Evolutionary conservation across 495 filamentous ascomycete species (phyloP), one percentile per base, ranked within the genome.

Genomic region (Hyaloscypha variabilis): DNA sequence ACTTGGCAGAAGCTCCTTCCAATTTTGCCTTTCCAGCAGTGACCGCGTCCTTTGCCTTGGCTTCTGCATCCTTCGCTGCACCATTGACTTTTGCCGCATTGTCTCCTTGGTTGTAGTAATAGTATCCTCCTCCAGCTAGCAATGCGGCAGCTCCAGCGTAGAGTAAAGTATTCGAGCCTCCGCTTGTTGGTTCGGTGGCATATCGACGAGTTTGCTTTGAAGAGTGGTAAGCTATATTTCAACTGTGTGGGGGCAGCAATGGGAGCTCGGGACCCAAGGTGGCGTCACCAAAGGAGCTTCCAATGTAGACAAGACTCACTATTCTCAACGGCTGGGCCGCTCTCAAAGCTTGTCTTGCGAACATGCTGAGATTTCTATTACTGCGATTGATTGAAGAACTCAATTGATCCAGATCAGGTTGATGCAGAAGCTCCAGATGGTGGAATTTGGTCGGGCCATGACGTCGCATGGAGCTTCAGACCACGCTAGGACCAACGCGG

Each of bases 41-140:
- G 8, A 67, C 71, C 34, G 46, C 65, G 21, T 64, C 49, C 55
- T 76, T 76, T n/a, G 77, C 77, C 75, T 83, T 83, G 24, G 74
- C 77, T 55, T 66, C 65, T 26, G 62, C 67, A 46, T 69, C 62
- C 68, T 80, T 84, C 19, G 77, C 75, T 51, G 78, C 79, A n/a
- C 77, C 79, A 66, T 83, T 80, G 52, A 72, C 64, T 70, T 85
- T 82, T 28, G 77, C 74, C 2, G 76, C 71, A 17, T 77, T 75
- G 3, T 83, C 76, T 8, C 84, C 71, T 59, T 70, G 72, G 58
- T 42, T 72, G 62, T 82, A 71, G 75, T 78, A 84, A 73, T 81
- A 86, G 74, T 82, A 85, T 42, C 75, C 81, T 49, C 71, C 75
- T 31, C 77, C 83, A n/a, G 73, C 83, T 17, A 79, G 62, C 53